phyloP scores from a whole-genome alignment of 176 grass and related monocot genomes.

The Phragmites australis region DNA sequence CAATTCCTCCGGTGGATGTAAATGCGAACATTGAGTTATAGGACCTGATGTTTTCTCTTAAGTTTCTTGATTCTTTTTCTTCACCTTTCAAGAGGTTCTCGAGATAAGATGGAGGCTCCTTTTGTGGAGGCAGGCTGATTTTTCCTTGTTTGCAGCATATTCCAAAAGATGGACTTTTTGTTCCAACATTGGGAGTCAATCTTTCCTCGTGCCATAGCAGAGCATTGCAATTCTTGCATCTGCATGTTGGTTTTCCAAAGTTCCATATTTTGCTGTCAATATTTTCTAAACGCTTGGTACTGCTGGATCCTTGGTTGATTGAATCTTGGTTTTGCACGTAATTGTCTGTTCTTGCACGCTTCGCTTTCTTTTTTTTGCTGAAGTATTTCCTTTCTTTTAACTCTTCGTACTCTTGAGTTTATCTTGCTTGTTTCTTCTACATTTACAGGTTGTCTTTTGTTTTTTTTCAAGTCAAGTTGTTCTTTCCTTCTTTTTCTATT shows the following conservation, averaged over 20 bases:
- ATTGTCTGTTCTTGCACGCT: neutral
- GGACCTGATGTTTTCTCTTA: neutral
- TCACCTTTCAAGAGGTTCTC: neutral
- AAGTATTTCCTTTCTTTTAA: neutral
- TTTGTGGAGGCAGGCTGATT: neutral
- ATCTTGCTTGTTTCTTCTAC: neutral
- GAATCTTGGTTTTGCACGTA: neutral
- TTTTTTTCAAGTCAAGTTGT: neutral
- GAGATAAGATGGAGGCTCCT: neutral
- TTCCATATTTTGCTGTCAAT: neutral
- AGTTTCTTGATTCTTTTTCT: neutral
- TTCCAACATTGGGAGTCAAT: neutral
- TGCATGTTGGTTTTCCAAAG: constrained; percentile 2
- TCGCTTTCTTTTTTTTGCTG: neutral
- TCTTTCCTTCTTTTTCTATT: neutral
- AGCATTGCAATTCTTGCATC: neutral
- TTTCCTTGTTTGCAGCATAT: neutral
- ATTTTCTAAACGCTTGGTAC: neutral
- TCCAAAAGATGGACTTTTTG: neutral
- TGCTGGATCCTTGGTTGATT: neutral
- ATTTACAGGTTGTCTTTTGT: neutral
- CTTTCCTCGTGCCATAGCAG: neutral
- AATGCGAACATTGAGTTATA: constrained; percentile 33
- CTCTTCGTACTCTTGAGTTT: neutral
- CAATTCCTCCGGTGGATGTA: constrained; percentile 12